These are phyloP conservation scores for Boletus sp. DNA, from an alignment of 1,284 basidiomycete species.

Conservation along the genomic window DNA sequence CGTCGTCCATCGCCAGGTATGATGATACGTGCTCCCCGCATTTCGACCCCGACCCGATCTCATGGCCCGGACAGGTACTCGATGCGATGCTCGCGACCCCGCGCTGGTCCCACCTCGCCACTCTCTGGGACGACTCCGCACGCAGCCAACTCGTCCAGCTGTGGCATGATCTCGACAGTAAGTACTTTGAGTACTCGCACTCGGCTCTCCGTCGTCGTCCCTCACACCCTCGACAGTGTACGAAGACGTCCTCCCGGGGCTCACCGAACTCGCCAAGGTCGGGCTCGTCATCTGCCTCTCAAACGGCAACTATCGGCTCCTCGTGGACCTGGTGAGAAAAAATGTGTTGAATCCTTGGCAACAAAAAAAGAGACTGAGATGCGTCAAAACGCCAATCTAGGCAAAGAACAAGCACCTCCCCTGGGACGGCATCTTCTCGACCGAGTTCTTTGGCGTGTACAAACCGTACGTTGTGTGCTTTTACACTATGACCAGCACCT, in stretches of 20 bases:
- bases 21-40: no score
- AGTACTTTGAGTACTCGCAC: no score
- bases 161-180: constrained; percentile 58
- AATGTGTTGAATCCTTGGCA: not conserved
- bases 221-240: no score
- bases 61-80: no score
- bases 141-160: constrained; percentile 43
- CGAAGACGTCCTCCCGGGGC: constrained; percentile 49
- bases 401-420: constrained; percentile 56
- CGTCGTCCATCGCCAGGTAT: constrained; percentile 44
- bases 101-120: constrained; percentile 46
- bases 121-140: constrained; percentile 40
- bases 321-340: constrained; percentile 52
- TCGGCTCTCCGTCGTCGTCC: no score
- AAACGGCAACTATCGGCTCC: constrained; percentile 57
- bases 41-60: no score
- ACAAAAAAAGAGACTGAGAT: not conserved
- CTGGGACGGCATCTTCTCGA: constrained; percentile 60
- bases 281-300: constrained; percentile 52
- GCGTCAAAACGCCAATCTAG: constrained; percentile 33
- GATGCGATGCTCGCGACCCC: constrained; percentile 47
- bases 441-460: constrained; percentile 54
- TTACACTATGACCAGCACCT: no score
- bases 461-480: constrained; percentile 64
- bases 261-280: constrained; percentile 49